These are phyloP conservation scores for Tylopilus sp. DNA, from an alignment of 1,284 basidiomycete genomes.

Conservation along the genomic window DNA sequence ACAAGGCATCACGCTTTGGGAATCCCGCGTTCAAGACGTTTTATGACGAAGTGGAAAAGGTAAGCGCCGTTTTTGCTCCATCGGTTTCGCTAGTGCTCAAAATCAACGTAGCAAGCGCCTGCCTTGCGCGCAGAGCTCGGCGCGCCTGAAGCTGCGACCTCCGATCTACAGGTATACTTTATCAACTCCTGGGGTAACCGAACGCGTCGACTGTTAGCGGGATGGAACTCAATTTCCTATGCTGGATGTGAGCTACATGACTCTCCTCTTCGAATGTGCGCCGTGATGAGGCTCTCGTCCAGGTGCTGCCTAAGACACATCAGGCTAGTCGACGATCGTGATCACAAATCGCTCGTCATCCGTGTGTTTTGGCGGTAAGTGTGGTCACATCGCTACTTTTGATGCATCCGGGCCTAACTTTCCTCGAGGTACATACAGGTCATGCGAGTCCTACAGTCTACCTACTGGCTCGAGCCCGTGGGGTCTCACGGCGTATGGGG, in stretches of 20 bases:
- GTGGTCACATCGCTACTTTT: neutral
- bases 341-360: conserved; percentile 76
- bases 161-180: conserved; percentile 69
- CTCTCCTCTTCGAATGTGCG: neutral
- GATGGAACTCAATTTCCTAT: conserved; percentile 95
- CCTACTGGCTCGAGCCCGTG: conserved; percentile 97
- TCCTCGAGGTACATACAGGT: conserved; percentile 71
- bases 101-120: conserved; percentile 39
- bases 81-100: no score
- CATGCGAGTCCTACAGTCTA: conserved; percentile 87
- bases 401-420: neutral
- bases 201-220: conserved; percentile 73
- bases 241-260: conserved; percentile 78
- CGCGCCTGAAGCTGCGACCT: conserved; percentile 53
- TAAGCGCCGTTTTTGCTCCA: no score
- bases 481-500: conserved; percentile 99
- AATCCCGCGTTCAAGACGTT: conserved; percentile 31
- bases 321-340: conserved; percentile 59
- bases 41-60: conserved; percentile 77
- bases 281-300: conserved; percentile 2
- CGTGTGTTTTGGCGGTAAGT: conserved; percentile 85
- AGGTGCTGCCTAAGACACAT: conserved; percentile 82
- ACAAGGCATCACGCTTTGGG: conserved; percentile 89
- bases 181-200: conserved; percentile 87
- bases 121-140: conserved; percentile 57